Base-by-base conservation (phyloP, 345 rosid genomes). In the Mangifera indica region DNA sequence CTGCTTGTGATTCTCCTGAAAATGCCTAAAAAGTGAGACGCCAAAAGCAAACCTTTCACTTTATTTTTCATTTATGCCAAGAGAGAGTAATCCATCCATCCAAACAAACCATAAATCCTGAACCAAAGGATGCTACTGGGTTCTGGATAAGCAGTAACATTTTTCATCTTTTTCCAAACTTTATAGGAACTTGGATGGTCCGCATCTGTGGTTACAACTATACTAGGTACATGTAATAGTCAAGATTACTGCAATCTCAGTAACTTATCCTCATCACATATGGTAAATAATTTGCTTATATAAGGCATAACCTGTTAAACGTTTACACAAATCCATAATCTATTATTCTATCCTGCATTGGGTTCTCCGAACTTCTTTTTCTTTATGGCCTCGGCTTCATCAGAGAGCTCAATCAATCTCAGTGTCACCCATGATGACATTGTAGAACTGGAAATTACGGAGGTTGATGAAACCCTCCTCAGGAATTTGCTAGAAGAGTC, bases 401-500 rank as follows among this genome's bases (percentile, higher is more conserved):
- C 64, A 40, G 60, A 61, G 34, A 66, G 59, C 69, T 29, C 26
- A 3, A 1, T 18, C 22, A 17, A 21, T 48, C 6, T 14, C 72
- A 58, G 10, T 10, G 73, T 40, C 42, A 20, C 48, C 40, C 12
- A 37, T 5, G 42, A 34, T 54, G 42, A 10, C 0, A 40, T 53
- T 5, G 71, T 70, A 8, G 60, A 62, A 40, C 22, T 40, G n/a
- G 74, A 76, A 57, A 26, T 70, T 1, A 58, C 62, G 26, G 80
- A 77, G 52, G 26, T 63, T 4, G 81, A 78, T 0, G 71, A 26
- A 42, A 45, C 67, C 17, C 71, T 78, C 20, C 74, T 78, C 34
- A 53, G 75, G 54, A 59, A 63, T 46, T 48, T 64, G 45, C 78
- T 74, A 3, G 77, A 73, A 48, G 81, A 73, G 58, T 57, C 74